phyloP scores from a whole-genome alignment of 331 rosid species.

The Quercus lobata region DNA sequence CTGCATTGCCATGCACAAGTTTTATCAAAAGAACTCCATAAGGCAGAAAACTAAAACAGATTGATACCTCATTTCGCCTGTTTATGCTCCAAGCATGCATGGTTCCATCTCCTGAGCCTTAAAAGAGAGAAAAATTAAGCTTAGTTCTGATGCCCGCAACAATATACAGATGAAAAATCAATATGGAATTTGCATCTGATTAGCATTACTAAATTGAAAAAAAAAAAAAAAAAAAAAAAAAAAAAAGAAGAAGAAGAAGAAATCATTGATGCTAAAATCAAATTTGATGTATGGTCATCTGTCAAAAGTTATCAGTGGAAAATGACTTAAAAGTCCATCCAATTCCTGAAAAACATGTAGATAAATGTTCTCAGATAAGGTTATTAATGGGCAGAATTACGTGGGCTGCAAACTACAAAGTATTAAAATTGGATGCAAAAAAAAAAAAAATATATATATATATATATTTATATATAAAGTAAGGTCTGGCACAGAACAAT shows the following conservation, averaged over 20 bases:
- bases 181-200: background rate
- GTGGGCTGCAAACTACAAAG: background rate
- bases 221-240: background rate
- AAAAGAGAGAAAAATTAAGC: background rate
- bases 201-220: background rate
- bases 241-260: too few species aligned
- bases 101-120: constrained; percentile 90
- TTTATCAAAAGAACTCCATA: too few species aligned
- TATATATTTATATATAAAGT: background rate
- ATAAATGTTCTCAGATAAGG: background rate
- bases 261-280: background rate
- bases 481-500: background rate
- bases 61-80: constrained; percentile 67
- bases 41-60: constrained; percentile 5
- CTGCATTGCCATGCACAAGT: too few species aligned
- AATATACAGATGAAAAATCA: background rate
- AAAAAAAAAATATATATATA: too few species aligned
- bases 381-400: background rate
- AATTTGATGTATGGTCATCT: background rate
- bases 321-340: background rate
- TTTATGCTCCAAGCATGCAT: constrained; percentile 92
- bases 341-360: background rate
- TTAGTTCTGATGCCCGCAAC: constrained; percentile 3
- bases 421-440: background rate
- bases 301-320: background rate